Evolutionary conservation across 768 basidiomycete genomes (phyloP), one percentile per base, ranked within the genome.

Genomic region (Suillus hirtellus): DNA sequence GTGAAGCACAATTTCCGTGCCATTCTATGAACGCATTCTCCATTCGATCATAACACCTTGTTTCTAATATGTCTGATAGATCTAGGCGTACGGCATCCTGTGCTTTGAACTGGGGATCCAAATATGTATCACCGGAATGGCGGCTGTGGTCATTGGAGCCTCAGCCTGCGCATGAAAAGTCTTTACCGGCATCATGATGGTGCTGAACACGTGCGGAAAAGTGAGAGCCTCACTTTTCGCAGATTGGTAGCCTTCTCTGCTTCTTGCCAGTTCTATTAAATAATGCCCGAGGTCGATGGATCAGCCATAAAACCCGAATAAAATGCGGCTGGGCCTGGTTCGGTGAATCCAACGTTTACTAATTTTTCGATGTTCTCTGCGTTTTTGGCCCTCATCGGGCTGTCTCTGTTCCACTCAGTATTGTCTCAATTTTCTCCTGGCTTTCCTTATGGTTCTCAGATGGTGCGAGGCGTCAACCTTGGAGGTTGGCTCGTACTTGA

Each of bases 381-480:
- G 47, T 42, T 56, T 72, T 12, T 60, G 68, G 17, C 50, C 44
- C 72, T 78, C 44, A 31, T 77, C 47, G 71, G 69, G 21, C 65
- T 79, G 21, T 65, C 78, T 53, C 66, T 75, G 35, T 35, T 72
- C 10, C 63, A 24, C 27, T 66, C 63, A 55, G 77, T 76, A 14
- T 55, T 60, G 31, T 75, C 72, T 47, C 55, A 61, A 24, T 73
- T 86, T 63, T 74, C 72, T 37, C 84, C 81, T 24, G 83, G 85
- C 59, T 93, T 93, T 69, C 81, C 90, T 4, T 93, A 93, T 67
- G 92, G 90, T 27, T 81, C 82, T 6, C 65, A 85, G 76, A 89
- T 87, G 68, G 86, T 94, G 55, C 86, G 92, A 14, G 93, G 93
- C 62, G 93, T 94, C 67, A 94, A 90, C 76, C 82, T 95, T 34